A percentile compares a stretch with the other conserved stretches of the same genome.
phyloP scores from a whole-genome alignment of 345 rosid species.

The Erucastrum elatum region DNA sequence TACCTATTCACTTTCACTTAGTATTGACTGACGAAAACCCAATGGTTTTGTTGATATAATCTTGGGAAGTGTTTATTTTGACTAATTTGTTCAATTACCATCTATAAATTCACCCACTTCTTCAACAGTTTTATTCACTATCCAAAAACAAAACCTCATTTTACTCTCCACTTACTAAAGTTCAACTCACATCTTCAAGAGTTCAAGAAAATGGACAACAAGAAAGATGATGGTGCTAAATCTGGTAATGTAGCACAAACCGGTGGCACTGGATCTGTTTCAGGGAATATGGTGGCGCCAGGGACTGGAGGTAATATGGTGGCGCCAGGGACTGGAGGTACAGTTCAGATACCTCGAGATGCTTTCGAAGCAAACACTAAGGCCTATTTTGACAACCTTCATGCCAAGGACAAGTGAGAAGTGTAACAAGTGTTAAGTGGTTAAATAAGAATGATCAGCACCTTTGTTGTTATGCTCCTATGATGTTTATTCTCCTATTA shows the following conservation, averaged over 20 bases:
- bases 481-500: not conserved
- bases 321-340: constrained; percentile 20
- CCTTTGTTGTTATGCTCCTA: not conserved
- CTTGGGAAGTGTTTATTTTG: constrained; percentile 16
- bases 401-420: constrained; percentile 22
- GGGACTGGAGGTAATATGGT: constrained; percentile 15
- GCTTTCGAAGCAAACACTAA: constrained; percentile 14
- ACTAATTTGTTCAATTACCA: not conserved
- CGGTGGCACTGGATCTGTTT: not conserved
- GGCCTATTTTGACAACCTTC: constrained; percentile 24
- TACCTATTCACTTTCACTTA: not conserved
- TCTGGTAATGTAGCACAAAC: constrained; percentile 3
- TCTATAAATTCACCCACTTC: constrained; percentile 8
- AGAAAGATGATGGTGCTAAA: not conserved
- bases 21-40: not conserved
- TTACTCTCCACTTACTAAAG: not conserved
- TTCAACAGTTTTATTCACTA: not conserved
- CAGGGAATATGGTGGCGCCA: constrained; percentile 22
- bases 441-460: too few species aligned
- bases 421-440: not conserved
- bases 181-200: not conserved
- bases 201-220: not conserved
- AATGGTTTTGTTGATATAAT: not conserved
- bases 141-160: not conserved
- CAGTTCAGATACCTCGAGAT: constrained; percentile 8